phyloP scores from a whole-genome alignment of 257 asterid species.

The Solanum tacnaense region DNA sequence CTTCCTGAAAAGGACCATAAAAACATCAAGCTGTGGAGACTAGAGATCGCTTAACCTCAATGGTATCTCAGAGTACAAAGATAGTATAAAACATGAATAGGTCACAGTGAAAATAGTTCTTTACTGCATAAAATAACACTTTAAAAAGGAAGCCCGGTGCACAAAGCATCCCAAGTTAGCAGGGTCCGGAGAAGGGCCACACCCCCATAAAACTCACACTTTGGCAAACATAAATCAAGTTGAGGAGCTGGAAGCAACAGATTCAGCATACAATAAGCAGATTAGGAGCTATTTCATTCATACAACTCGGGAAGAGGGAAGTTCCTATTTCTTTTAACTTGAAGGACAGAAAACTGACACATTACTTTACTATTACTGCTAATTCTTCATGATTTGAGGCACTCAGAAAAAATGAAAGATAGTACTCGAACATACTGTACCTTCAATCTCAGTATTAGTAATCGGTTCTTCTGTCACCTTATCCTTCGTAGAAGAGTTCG shows the following conservation, averaged over 20 bases:
- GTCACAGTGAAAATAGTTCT: neutral
- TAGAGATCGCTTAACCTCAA: neutral
- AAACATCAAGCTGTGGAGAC: neutral
- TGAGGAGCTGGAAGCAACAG: neutral
- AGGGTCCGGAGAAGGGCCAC: neutral
- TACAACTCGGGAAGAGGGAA: neutral
- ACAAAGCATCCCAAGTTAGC: neutral
- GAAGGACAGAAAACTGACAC: neutral
- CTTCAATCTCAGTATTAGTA: slow-evolving; percentile 2
- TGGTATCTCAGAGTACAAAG: neutral
- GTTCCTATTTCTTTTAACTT: neutral
- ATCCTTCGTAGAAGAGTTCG: neutral
- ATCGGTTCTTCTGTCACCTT: slow-evolving; percentile 1
- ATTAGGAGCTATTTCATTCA: neutral
- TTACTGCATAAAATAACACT: neutral
- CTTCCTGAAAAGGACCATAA: neutral
- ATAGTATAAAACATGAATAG: neutral
- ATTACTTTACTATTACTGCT: neutral
- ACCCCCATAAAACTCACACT: neutral
- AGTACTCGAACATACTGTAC: neutral
- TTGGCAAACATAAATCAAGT: neutral
- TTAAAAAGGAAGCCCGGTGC: neutral
- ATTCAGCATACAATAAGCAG: neutral
- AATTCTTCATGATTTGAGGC: neutral
- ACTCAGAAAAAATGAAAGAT: neutral